These are phyloP conservation scores for Fusarium armeniacum DNA, from an alignment of 2,329 filamentous ascomycete genomes.

Conservation along the genomic window DNA sequence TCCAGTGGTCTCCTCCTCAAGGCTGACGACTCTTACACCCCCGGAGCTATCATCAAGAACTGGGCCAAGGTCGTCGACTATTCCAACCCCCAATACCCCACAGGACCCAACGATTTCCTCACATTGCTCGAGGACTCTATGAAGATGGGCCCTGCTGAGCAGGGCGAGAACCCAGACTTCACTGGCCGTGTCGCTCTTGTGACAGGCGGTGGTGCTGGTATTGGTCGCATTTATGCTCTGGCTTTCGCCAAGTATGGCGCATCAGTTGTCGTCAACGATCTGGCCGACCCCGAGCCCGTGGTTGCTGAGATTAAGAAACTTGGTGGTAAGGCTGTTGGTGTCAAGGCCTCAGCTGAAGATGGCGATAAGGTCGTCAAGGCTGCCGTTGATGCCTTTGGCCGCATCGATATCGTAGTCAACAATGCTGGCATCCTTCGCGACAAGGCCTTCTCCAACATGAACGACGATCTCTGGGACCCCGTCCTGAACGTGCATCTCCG, in stretches of 20 bases:
- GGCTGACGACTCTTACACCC: slow-evolving; percentile 88
- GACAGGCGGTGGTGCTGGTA: slow-evolving; percentile 89
- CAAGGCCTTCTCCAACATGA: slow-evolving; percentile 99
- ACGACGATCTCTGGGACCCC: slow-evolving; percentile 91
- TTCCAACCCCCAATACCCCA: slow-evolving; percentile 82
- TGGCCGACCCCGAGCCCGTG: slow-evolving; percentile 90
- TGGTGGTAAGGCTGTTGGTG: slow-evolving; percentile 90
- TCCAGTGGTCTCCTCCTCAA: slow-evolving; percentile 90
- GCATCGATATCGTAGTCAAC: slow-evolving; percentile 96
- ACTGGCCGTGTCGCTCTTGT: slow-evolving; percentile 87
- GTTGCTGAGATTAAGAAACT: slow-evolving; percentile 92
- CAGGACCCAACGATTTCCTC: slow-evolving; percentile 89
- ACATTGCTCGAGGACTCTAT: slow-evolving; percentile 85
- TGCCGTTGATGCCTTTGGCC: slow-evolving; percentile 92
- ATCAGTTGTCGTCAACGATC: slow-evolving; percentile 92
- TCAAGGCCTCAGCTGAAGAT: slow-evolving; percentile 94
- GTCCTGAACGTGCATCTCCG: slow-evolving; percentile 93
- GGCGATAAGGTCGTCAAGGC: slow-evolving; percentile 92
- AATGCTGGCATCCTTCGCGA: slow-evolving; percentile 98
- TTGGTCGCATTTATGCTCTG: slow-evolving; percentile 90
- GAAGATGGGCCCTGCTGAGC: slow-evolving; percentile 79
- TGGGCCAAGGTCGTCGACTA: slow-evolving; percentile 93
- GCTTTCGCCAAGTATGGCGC: slow-evolving; percentile 89
- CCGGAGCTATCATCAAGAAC: slow-evolving; percentile 87
- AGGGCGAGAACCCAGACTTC: slow-evolving; percentile 83